Conservation (phyloP, 2,329 filamentous ascomycete genomes). For the Stemphylium beticola region DNA sequence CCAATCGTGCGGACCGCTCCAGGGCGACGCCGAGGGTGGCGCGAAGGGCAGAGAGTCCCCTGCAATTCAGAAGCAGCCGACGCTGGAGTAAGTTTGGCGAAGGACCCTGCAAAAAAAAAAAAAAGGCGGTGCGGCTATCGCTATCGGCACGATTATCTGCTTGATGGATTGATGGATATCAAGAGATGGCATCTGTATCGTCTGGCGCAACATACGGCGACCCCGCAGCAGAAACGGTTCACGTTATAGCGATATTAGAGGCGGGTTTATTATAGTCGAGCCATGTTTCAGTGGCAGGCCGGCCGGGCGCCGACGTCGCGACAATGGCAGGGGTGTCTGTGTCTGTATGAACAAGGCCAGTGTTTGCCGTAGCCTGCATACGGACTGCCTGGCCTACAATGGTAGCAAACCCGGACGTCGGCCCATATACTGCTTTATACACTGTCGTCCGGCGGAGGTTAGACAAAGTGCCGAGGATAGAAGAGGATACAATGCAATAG, state of each 20-base stretch:
- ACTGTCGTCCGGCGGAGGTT: too few relatives aligned
- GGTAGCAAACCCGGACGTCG: too few relatives aligned
- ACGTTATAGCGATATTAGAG: constrained; percentile 16
- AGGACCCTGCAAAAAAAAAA: neutral
- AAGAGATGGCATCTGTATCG: neutral
- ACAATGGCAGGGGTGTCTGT: constrained; percentile 3
- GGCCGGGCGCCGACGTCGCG: constrained; percentile 10
- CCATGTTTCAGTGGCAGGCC: constrained; percentile 20
- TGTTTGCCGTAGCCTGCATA: neutral
- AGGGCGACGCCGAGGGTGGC: neutral
- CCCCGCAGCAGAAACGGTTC: constrained; percentile 19
- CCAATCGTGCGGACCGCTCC: constrained; percentile 3
- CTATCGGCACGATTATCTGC: neutral
- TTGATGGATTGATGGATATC: neutral
- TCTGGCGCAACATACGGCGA: neutral
- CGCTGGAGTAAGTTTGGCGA: constrained; percentile 4
- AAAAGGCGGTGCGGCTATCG: too few relatives aligned
- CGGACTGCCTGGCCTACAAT: too few relatives aligned
- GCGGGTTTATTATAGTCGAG: constrained; percentile 12
- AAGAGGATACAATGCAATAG: too few relatives aligned
- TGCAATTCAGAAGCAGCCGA: neutral
- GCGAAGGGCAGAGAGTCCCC: too few relatives aligned
- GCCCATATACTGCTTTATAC: too few relatives aligned
- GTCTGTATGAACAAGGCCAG: too few relatives aligned
- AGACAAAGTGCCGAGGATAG: too few relatives aligned